A percentile compares a stretch with the other conserved stretches of the same genome.
These are phyloP conservation scores for Ganoderma lingzhi DNA, from an alignment of 1,284 basidiomycete species.

Conservation along the genomic window DNA sequence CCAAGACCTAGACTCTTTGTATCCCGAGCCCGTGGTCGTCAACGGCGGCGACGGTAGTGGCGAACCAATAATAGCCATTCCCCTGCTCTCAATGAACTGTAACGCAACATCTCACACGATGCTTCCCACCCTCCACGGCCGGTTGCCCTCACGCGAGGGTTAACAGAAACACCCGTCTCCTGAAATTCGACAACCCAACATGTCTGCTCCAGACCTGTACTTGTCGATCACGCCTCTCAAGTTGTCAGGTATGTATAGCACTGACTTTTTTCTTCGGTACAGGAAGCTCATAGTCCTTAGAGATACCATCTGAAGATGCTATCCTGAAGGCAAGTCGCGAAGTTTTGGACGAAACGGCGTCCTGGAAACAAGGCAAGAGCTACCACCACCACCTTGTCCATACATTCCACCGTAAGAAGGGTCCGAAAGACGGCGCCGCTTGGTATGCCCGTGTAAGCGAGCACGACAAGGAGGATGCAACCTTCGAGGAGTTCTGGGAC, in stretches of 20 bases:
- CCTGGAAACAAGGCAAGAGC: conserved; percentile 75
- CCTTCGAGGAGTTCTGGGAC: conserved; percentile 77
- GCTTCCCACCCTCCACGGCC: background rate
- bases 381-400: conserved; percentile 62
- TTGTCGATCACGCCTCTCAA: conserved; percentile 36
- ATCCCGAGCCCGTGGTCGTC: background rate
- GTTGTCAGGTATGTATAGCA: conserved; percentile 31
- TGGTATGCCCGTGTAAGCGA: conserved; percentile 77
- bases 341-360: conserved; percentile 59
- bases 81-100: background rate
- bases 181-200: conserved; percentile 10
- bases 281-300: conserved; percentile 42
- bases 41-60: background rate
- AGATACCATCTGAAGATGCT: conserved; percentile 65
- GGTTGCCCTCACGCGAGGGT: background rate
- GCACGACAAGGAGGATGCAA: conserved; percentile 67
- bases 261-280: background rate
- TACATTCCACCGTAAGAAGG: conserved; percentile 60
- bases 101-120: conserved; percentile 11
- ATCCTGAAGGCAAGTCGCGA: conserved; percentile 61
- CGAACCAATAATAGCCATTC: conserved; percentile 10
- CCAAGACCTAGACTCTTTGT: background rate
- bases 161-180: background rate
- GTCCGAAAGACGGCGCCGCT: conserved; percentile 58
- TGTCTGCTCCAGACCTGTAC: conserved; percentile 29